These are phyloP conservation scores for Fusarium chuoi DNA, from an alignment of 2,329 filamentous ascomycete genomes.

Conservation along the genomic window DNA sequence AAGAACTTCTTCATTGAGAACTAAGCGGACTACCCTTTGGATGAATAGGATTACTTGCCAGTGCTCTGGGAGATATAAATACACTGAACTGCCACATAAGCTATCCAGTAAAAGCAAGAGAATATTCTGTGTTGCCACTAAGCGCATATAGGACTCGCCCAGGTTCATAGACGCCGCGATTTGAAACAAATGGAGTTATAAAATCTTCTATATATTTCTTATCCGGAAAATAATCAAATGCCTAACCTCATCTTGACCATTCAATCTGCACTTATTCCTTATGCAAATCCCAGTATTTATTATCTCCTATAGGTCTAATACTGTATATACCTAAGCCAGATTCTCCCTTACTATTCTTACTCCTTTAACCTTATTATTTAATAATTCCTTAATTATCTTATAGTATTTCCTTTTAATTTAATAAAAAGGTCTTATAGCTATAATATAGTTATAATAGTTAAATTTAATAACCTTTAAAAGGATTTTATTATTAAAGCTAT, in stretches of 20 bases:
- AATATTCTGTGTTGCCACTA: too few relatives aligned
- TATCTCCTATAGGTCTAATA: too few relatives aligned
- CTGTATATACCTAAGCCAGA: too few relatives aligned
- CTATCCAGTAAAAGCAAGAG: background rate
- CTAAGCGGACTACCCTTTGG: accelerated
- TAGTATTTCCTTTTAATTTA: too few relatives aligned
- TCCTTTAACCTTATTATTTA: too few relatives aligned
- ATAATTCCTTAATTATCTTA: too few relatives aligned
- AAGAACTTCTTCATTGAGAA: background rate
- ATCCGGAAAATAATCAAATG: background rate
- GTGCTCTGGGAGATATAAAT: background rate
- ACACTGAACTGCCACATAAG: background rate
- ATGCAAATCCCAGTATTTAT: too few relatives aligned
- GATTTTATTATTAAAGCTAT: too few relatives aligned
- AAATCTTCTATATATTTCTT: background rate
- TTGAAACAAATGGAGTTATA: accelerated
- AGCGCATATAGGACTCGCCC: background rate
- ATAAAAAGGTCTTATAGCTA: too few relatives aligned
- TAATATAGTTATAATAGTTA: too few relatives aligned
- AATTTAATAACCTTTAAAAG: too few relatives aligned
- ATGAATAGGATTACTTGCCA: accelerated
- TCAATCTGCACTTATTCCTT: background rate
- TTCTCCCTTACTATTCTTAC: too few relatives aligned
- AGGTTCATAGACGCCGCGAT: background rate
- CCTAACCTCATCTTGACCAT: background rate